These are phyloP conservation scores for Ploettnerulaceae sp. DNA, from an alignment of 2,329 filamentous ascomycete genomes.

Conservation along the genomic window DNA sequence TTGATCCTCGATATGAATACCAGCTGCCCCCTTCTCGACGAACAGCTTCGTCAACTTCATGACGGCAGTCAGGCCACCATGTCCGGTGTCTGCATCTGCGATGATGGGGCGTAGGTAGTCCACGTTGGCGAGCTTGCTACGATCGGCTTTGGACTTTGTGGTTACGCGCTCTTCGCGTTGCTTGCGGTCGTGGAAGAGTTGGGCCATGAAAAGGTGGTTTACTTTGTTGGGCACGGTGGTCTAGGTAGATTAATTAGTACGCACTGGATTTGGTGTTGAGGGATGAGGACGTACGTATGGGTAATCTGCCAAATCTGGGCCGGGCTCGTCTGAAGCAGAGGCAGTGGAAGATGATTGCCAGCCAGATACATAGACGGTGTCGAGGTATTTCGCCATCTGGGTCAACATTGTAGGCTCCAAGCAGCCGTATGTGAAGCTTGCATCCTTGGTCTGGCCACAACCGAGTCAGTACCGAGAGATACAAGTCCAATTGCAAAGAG, in stretches of 20 bases:
- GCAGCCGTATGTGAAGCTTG: slow-evolving; percentile 94
- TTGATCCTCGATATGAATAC: slow-evolving; percentile 98
- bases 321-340: slow-evolving; percentile 90
- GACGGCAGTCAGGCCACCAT: slow-evolving; percentile 94
- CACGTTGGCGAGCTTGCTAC: slow-evolving; percentile 68
- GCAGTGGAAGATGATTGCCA: slow-evolving; percentile 99
- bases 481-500: background rate
- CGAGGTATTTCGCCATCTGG: slow-evolving; percentile 98
- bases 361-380: slow-evolving; percentile 97
- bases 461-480: background rate
- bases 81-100: slow-evolving; percentile 94
- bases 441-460: slow-evolving; percentile 62
- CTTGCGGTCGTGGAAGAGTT: slow-evolving; percentile 99
- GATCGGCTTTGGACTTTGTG: slow-evolving; percentile 62
- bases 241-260: slow-evolving; percentile 40
- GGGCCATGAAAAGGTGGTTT: slow-evolving; percentile 93
- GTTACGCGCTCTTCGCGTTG: slow-evolving; percentile 91
- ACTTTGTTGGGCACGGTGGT: slow-evolving; percentile 99
- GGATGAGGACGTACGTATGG: slow-evolving; percentile 61
- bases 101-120: slow-evolving; percentile 96
- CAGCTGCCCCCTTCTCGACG: slow-evolving; percentile 90
- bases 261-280: background rate
- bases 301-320: slow-evolving; percentile 96
- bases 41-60: slow-evolving; percentile 99
- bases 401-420: slow-evolving; percentile 97